These are phyloP conservation scores for Phytophthora tubulina DNA, from an alignment of 352 stramenopile genomes.

Conservation along the genomic window DNA sequence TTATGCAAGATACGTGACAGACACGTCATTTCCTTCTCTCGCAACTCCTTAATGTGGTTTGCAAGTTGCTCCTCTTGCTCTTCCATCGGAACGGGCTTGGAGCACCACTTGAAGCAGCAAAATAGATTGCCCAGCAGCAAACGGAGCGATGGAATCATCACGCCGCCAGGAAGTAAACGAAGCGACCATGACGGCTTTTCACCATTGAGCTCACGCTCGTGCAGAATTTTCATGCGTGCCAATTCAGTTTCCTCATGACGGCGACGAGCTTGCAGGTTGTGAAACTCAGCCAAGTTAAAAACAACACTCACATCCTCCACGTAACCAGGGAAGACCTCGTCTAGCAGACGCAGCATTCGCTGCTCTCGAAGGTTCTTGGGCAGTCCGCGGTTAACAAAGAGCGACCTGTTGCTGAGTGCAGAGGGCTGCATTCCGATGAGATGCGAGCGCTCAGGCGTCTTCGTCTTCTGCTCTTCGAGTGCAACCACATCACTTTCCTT, in stretches of 20 bases:
- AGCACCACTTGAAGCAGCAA: slow-evolving; percentile 59
- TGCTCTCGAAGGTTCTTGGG: slow-evolving; percentile 82
- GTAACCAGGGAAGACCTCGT: slow-evolving; percentile 87
- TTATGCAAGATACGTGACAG: slow-evolving; percentile 69
- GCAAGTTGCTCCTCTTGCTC: slow-evolving; percentile 49
- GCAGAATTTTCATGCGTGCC: slow-evolving; percentile 68
- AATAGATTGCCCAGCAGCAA: slow-evolving; percentile 55
- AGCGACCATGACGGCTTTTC: slow-evolving; percentile 73
- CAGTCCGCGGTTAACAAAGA: slow-evolving; percentile 84
- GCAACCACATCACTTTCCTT: slow-evolving; percentile 19
- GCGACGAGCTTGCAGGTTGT: slow-evolving; percentile 62
- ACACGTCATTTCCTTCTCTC: slow-evolving; percentile 58
- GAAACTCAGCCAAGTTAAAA: slow-evolving; percentile 84
- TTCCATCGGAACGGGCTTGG: slow-evolving; percentile 54
- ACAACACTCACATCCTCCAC: slow-evolving; percentile 85
- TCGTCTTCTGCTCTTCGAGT: slow-evolving; percentile 19
- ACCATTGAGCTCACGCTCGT: slow-evolving; percentile 47
- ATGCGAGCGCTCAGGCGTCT: slow-evolving; percentile 50
- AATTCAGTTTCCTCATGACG: slow-evolving; percentile 61
- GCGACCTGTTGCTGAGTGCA: slow-evolving; percentile 70
- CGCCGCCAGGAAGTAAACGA: slow-evolving; percentile 69
- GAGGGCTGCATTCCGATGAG: slow-evolving; percentile 88
- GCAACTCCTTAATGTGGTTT: slow-evolving; percentile 64
- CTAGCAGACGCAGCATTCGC: slow-evolving; percentile 77
- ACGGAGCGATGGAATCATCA: slow-evolving; percentile 75